These are phyloP conservation scores for Phaseolus coccineus DNA, from an alignment of 331 rosid species.

Conservation along the genomic window DNA sequence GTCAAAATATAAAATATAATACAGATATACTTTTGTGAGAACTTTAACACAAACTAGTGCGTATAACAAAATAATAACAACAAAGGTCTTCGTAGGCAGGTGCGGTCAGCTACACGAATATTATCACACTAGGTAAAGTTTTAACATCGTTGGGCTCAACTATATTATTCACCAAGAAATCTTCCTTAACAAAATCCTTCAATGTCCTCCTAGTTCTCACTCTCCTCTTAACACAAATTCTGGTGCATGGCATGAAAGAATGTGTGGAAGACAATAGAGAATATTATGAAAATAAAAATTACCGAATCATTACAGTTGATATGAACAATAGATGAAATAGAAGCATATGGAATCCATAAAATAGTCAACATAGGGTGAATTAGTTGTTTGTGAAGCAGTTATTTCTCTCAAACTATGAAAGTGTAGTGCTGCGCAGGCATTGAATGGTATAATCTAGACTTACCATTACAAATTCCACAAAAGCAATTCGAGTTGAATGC, in stretches of 20 bases:
- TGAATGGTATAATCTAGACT: slow-evolving; percentile 19
- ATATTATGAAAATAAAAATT: neutral
- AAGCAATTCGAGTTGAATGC: slow-evolving; percentile 98
- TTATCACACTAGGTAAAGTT: no score
- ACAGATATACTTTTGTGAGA: neutral
- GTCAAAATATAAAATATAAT: neutral
- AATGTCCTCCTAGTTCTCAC: neutral
- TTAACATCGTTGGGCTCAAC: neutral
- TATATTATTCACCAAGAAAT: neutral
- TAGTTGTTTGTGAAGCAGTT: slow-evolving; percentile 10
- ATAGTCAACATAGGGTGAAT: neutral
- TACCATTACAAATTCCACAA: slow-evolving; percentile 90
- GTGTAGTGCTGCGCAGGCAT: neutral
- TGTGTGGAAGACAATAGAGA: neutral
- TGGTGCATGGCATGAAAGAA: slow-evolving; percentile 10
- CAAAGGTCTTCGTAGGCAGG: neutral
- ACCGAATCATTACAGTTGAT: neutral
- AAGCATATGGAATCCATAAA: slow-evolving; percentile 24
- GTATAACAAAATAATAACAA: neutral
- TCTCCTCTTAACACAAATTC: neutral
- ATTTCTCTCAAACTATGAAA: slow-evolving; percentile 21
- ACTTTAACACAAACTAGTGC: neutral
- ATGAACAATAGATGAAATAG: slow-evolving; percentile 22
- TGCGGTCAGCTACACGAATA: neutral
- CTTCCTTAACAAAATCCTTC: neutral